Conservation (phyloP, 805 yeast species). For the Ogataea polymorpha region DNA sequence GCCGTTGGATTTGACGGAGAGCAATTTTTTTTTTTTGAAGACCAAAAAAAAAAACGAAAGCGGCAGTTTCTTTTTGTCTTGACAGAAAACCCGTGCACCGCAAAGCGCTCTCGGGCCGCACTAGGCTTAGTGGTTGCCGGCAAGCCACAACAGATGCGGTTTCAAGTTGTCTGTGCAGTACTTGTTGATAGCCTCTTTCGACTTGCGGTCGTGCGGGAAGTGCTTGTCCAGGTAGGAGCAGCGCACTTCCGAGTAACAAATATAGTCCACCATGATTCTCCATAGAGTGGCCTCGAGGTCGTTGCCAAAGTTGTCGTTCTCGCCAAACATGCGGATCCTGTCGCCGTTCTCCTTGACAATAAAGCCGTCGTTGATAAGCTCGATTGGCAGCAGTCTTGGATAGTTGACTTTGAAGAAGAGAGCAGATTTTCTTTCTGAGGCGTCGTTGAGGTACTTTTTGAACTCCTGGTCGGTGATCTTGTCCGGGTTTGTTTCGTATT, state of each 20-base stretch:
- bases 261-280: constrained; percentile 33
- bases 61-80: background rate
- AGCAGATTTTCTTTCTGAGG: constrained; percentile 27
- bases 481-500: constrained; percentile 22
- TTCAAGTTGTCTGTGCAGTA: constrained; percentile 28
- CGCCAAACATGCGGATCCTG: constrained; percentile 28
- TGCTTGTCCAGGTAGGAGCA: constrained; percentile 28
- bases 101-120: background rate
- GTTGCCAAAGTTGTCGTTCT: constrained; percentile 18
- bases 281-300: constrained; percentile 27
- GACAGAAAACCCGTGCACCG: constrained; percentile 7
- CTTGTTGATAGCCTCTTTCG: constrained; percentile 10
- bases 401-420: constrained; percentile 33
- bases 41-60: background rate
- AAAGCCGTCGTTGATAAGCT: constrained; percentile 24
- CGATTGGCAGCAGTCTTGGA: constrained; percentile 33
- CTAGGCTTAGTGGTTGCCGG: constrained; percentile 14
- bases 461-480: constrained; percentile 18
- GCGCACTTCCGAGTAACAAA: constrained; percentile 26
- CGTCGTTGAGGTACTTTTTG: constrained; percentile 18
- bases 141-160: constrained; percentile 31
- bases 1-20: background rate
- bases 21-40: too few relatives aligned
- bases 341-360: constrained; percentile 34
- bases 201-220: constrained; percentile 20